Percentiles rank a stretch among this genome's conserved stretches.
Evolutionary conservation across 345 rosid genomes (phyloP).

Genomic region (Schrenkiella parvula): DNA sequence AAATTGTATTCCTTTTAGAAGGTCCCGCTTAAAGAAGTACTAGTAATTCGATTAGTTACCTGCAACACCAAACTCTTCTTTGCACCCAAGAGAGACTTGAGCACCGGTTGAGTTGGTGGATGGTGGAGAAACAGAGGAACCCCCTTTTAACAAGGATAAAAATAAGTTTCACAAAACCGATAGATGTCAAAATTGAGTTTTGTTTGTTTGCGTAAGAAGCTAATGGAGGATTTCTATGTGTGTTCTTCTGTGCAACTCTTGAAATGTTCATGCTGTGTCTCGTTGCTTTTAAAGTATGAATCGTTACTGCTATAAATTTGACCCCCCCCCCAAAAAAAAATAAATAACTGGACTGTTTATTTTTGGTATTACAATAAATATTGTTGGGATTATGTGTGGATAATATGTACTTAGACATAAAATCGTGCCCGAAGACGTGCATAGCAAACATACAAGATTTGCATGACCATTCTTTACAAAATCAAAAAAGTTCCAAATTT

Average conservation of each 20-base stretch:
- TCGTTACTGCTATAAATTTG: not conserved
- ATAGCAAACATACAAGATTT: slow-evolving; percentile 21
- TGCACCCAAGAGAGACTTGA: slow-evolving; percentile 39
- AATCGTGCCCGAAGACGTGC: slow-evolving; percentile 32
- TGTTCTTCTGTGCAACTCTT: slow-evolving; percentile 29
- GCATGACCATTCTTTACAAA: slow-evolving; percentile 1
- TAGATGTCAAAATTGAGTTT: not conserved
- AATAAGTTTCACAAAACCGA: not conserved
- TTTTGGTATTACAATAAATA: not conserved
- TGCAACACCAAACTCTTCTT: slow-evolving; percentile 38
- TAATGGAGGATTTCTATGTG: slow-evolving; percentile 11
- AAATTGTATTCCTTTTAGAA: not conserved
- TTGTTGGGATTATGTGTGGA: not conserved
- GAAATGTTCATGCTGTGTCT: slow-evolving; percentile 27
- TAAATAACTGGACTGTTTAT: not conserved
- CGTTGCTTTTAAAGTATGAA: not conserved
- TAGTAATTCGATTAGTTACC: no score
- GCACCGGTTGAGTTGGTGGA: slow-evolving; percentile 33
- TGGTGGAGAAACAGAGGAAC: slow-evolving; percentile 38
- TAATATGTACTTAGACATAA: slow-evolving; percentile 8
- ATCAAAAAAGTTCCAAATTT: not conserved
- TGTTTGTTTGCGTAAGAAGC: not conserved
- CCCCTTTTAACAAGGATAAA: slow-evolving; percentile 29
- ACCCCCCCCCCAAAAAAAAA: no score
- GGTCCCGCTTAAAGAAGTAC: not conserved